Conservation (phyloP, 2,329 filamentous ascomycete genomes). For the Verticillium tricorpus region DNA sequence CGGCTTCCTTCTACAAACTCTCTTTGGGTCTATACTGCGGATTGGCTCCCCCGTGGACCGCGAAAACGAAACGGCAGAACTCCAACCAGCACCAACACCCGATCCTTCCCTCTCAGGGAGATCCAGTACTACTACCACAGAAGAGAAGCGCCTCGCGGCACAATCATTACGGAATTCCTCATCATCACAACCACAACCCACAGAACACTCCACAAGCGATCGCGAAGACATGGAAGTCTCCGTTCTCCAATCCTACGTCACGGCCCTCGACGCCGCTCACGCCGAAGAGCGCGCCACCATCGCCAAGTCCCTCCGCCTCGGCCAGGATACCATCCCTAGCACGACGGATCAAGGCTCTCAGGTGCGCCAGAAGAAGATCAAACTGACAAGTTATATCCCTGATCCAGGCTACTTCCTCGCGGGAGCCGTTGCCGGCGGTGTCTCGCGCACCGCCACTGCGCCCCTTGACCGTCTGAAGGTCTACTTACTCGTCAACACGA, state of each 20-base stretch:
- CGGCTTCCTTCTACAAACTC: conserved; percentile 63
- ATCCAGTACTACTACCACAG: conserved; percentile 4
- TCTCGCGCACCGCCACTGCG: conserved; percentile 92
- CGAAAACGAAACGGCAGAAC: conserved; percentile 16
- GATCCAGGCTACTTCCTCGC: conserved; percentile 97
- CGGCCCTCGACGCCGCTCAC: neutral
- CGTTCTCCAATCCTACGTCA: neutral
- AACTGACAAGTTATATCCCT: conserved; percentile 67
- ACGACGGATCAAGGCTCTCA: conserved; percentile 11
- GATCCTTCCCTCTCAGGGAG: neutral
- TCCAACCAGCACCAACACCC: conserved; percentile 6
- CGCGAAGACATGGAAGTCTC: neutral
- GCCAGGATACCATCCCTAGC: neutral
- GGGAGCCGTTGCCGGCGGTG: conserved; percentile 88
- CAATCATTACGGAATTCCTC: neutral
- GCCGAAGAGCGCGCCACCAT: conserved; percentile 1
- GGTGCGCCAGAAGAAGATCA: conserved; percentile 36
- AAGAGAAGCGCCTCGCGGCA: conserved; percentile 1
- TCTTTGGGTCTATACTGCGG: conserved; percentile 73
- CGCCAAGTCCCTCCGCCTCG: conserved; percentile 1
- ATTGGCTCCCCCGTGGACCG: conserved; percentile 49
- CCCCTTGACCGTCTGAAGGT: conserved; percentile 96
- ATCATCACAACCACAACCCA: neutral
- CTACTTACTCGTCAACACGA: conserved; percentile 90
- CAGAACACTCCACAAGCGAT: neutral